Conservation (phyloP, 23 red algal genomes). For the Agarophyton chilense region DNA sequence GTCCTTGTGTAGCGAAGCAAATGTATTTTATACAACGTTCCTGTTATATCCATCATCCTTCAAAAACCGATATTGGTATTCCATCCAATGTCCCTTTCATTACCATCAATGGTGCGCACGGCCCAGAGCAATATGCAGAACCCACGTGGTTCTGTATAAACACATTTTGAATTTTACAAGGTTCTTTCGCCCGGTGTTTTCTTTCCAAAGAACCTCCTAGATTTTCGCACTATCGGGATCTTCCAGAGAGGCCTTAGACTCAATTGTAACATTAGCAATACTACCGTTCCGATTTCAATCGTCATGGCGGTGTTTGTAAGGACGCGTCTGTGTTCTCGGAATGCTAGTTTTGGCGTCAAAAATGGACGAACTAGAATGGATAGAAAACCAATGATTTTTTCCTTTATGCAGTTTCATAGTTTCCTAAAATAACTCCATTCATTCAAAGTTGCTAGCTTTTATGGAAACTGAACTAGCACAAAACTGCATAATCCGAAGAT, state of each 20-base stretch:
- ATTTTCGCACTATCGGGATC: neutral
- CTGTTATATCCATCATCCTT: conserved; percentile 39
- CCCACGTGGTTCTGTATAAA: neutral
- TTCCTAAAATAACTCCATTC: too few relatives aligned
- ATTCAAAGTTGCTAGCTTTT: too few relatives aligned
- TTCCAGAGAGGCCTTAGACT: neutral
- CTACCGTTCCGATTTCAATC: neutral
- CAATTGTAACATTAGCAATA: neutral
- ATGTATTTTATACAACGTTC: conserved; percentile 2
- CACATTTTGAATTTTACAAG: neutral
- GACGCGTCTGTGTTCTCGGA: too few relatives aligned
- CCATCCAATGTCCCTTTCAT: conserved; percentile 2
- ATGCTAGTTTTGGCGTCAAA: too few relatives aligned
- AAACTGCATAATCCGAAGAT: too few relatives aligned
- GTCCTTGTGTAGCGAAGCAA: neutral
- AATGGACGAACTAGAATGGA: too few relatives aligned
- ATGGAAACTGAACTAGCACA: too few relatives aligned
- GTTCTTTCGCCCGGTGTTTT: neutral
- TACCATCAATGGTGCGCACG: conserved; percentile 9
- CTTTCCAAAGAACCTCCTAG: neutral
- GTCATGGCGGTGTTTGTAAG: conserved; percentile 24
- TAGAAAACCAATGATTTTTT: too few relatives aligned
- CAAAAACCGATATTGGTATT: neutral
- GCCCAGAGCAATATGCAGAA: neutral
- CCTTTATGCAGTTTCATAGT: too few relatives aligned